Base-by-base conservation (phyloP, 495 filamentous ascomycete genomes). In the Sphaerosporella brunnea region DNA sequence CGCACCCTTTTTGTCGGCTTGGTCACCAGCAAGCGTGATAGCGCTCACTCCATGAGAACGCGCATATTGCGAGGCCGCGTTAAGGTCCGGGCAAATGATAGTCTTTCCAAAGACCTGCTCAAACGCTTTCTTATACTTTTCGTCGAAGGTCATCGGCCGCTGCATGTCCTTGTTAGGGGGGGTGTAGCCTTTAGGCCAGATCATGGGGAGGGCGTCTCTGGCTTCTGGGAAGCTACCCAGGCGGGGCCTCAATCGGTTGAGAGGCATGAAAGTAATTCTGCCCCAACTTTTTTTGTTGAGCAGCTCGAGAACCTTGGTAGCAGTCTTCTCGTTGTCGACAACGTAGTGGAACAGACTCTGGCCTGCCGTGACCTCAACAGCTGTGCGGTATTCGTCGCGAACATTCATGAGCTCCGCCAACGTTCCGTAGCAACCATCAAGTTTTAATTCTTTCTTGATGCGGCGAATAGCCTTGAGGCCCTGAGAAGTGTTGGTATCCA, bases 281-380 rank as follows among this genome's bases (percentile, higher is more conserved):
- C 90, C 90, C 15, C 79, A 74, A 47, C 74, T 79, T 47, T 79
- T 74, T 45, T 80, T 82, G 58, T 85, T 76, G 18, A 99, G 68
- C 11, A 79, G 72, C 54, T 88, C 80, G 11, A 86, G 69, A 13
- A 93, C 76, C 45, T 73, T 73, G 0, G 84, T 82, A 0, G 85
- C 85, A 1, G 88, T 95, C 30, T 80, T 74, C 45, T 87, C 87
- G 32, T 79, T 93, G 61, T 99, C 90, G 37, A 94, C 86, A 20
- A 99, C 84, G 54, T 93, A 92, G 64, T 99, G 84, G 65, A 99
- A 99, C 5, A 99, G 68, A 61, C 84, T 92, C 51, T 79, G 79
- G 4, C 90, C 92, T 7, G 86, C 92, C 2, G 85, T 90, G 28
- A 90, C 82, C 61, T 99, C 90, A 13, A 93, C 82, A 2, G 90